Base-by-base conservation (phyloP, 257 asterid genomes). In the Solanum microdontum region DNA sequence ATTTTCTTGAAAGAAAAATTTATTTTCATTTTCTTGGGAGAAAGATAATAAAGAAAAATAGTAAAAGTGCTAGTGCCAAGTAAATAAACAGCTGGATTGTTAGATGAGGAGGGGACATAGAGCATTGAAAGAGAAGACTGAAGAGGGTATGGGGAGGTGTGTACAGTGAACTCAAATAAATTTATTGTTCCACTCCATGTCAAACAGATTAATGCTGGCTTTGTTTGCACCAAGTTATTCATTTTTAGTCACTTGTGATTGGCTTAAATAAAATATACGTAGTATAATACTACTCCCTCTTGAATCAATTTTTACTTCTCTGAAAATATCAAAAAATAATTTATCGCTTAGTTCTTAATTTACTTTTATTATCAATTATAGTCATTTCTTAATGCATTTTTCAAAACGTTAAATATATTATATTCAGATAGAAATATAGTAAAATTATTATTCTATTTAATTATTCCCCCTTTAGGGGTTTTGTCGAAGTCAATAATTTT, bases 71-170 rank as follows among this genome's bases (percentile, higher is more conserved):
- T 19, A 26, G 14, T 55, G 24, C 64, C 12, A 79, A 79, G 43
- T 45, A 64, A 40, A 36, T 34, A 23, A 30, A 76, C 94, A 93
- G 93, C 94, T 93, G 93, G 90, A 86, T 39, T 90, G 92, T 90
- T 90, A 72, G 88, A 87, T 86, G 82, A 12, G 11, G 13, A 86
- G 91, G 93, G 91, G 75, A 90, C 92, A 89, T 39, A 86, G 58
- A 45, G 90, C 87, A 86, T 85, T 90, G 87, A 86, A 92, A 89
- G 92, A 34, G 89, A 87, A 86, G 89, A 90, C 88, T 24, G 48
- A 82, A 30, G 82, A 73, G 15, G 34, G 86, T 60, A 48, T 88
- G 70, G 87, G 88, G 43, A 86, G 88, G 82, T 66, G 93, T 88
- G 90, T 48, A 68, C 51, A 72, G 15, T 90, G 45, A 66, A 69